phyloP scores from a whole-genome alignment of 371 early-diverging fungal species.

The Catenaria anguillulae region DNA sequence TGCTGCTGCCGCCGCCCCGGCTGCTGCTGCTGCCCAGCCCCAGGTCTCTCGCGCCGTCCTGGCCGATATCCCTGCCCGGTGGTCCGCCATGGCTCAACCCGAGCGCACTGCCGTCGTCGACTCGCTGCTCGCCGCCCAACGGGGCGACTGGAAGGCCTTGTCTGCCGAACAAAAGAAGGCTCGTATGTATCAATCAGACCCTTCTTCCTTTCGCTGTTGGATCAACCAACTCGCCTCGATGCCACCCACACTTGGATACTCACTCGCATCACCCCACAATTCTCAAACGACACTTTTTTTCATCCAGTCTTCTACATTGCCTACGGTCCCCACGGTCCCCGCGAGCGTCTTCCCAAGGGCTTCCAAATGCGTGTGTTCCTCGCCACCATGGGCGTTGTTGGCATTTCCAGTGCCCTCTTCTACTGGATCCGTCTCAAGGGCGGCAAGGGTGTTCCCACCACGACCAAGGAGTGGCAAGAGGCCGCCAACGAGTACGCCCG shows the following conservation, averaged over 20 bases:
- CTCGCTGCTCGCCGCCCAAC: slow-evolving; percentile 64
- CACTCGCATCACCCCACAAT: neutral
- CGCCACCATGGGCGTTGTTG: slow-evolving; percentile 36
- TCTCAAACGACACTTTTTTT: neutral
- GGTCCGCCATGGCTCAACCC: slow-evolving; percentile 66
- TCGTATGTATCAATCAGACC: slow-evolving; percentile 45
- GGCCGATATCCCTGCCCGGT: slow-evolving; percentile 57
- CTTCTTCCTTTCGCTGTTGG: neutral
- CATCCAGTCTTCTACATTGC: slow-evolving; percentile 72
- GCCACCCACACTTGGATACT: neutral
- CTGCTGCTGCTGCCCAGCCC: slow-evolving; percentile 1
- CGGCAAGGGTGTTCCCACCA: slow-evolving; percentile 52
- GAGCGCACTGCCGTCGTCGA: slow-evolving; percentile 73
- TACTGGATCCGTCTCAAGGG: slow-evolving; percentile 39
- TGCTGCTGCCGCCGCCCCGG: neutral
- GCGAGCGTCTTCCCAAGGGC: slow-evolving; percentile 51
- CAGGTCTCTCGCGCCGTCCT: slow-evolving; percentile 21
- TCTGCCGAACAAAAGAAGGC: slow-evolving; percentile 87
- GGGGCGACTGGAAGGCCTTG: slow-evolving; percentile 86
- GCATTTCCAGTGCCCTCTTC: slow-evolving; percentile 35
- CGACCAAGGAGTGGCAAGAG: slow-evolving; percentile 86
- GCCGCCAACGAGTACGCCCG: slow-evolving; percentile 66
- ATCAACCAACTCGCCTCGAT: neutral
- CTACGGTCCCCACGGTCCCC: slow-evolving; percentile 85
- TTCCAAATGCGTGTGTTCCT: slow-evolving; percentile 13